These are phyloP conservation scores for Allium cepa DNA, from an alignment of 106 monocot species.

Conservation along the genomic window DNA sequence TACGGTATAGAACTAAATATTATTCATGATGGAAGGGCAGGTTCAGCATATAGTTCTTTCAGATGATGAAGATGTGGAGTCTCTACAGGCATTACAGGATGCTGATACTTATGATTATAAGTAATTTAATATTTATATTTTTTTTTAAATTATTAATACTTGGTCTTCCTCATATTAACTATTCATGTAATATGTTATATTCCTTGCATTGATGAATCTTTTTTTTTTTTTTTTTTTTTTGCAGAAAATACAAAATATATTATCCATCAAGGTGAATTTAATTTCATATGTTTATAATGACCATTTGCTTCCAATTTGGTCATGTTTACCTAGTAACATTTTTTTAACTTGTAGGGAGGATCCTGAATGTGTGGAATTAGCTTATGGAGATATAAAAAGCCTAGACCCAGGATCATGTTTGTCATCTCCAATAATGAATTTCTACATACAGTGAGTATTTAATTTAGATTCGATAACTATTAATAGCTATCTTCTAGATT, in stretches of 20 bases:
- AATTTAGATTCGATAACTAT: neutral
- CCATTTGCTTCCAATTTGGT: no score
- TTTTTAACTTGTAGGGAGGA: conserved; percentile 43
- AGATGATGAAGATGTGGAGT: conserved; percentile 28
- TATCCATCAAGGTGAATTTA: conserved; percentile 77
- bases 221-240: conserved; percentile 20
- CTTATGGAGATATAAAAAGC: conserved; percentile 62
- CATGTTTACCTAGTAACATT: neutral
- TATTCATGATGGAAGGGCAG: neutral
- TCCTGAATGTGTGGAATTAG: conserved; percentile 64
- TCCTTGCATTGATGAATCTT: conserved; percentile 1
- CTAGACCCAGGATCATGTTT: conserved; percentile 65
- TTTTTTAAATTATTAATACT: no score
- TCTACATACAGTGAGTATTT: conserved; percentile 75
- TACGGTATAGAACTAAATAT: neutral
- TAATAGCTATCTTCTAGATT: no score
- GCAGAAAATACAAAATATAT: conserved; percentile 53
- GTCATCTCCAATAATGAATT: conserved; percentile 88
- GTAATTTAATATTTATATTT: conserved; percentile 11
- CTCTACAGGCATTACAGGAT: conserved; percentile 6
- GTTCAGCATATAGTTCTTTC: conserved; percentile 20
- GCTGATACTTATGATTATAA: conserved; percentile 20
- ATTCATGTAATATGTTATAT: neutral
- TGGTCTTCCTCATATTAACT: no score
- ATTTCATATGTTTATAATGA: no score